Evolutionary conservation across 352 stramenopile genomes (phyloP).

Genomic region (Pythium pyrilobum): DNA sequence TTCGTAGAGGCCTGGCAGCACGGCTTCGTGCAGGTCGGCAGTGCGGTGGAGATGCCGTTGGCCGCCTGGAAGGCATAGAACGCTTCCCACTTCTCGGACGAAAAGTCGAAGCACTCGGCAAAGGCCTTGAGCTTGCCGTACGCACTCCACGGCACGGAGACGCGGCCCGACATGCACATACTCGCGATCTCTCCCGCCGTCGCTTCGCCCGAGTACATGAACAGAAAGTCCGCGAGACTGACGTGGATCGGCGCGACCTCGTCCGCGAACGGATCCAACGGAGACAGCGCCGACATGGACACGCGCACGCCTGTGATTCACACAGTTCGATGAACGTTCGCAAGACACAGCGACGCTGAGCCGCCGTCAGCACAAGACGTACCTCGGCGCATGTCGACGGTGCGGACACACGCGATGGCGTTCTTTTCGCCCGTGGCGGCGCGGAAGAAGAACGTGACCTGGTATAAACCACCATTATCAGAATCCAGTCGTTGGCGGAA

Average conservation of each 20-base stretch:
- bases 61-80: slow-evolving; percentile 57
- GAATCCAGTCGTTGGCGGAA: not conserved
- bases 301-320: slow-evolving; percentile 54
- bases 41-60: slow-evolving; percentile 15
- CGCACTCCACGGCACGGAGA: slow-evolving; percentile 75
- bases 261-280: slow-evolving; percentile 44
- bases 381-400: slow-evolving; percentile 73
- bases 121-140: slow-evolving; percentile 83
- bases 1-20: slow-evolving; percentile 66
- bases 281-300: slow-evolving; percentile 37
- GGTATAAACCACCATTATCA: slow-evolving; percentile 1
- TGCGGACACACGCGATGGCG: slow-evolving; percentile 62
- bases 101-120: slow-evolving; percentile 84
- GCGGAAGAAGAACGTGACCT: slow-evolving; percentile 84
- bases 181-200: slow-evolving; percentile 71
- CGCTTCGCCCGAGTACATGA: slow-evolving; percentile 83
- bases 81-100: slow-evolving; percentile 69
- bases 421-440: slow-evolving; percentile 31
- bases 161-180: slow-evolving; percentile 83
- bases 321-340: too few relatives aligned
- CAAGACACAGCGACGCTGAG: too few relatives aligned
- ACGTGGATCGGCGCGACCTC: slow-evolving; percentile 72
- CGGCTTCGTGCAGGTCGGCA: slow-evolving; percentile 40
- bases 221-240: slow-evolving; percentile 76
- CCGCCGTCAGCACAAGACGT: not conserved